Evolutionary conservation across 306 rosid species (phyloP), one percentile per base, ranked within the genome.

Genomic region (Elaeagnus macrophylla): DNA sequence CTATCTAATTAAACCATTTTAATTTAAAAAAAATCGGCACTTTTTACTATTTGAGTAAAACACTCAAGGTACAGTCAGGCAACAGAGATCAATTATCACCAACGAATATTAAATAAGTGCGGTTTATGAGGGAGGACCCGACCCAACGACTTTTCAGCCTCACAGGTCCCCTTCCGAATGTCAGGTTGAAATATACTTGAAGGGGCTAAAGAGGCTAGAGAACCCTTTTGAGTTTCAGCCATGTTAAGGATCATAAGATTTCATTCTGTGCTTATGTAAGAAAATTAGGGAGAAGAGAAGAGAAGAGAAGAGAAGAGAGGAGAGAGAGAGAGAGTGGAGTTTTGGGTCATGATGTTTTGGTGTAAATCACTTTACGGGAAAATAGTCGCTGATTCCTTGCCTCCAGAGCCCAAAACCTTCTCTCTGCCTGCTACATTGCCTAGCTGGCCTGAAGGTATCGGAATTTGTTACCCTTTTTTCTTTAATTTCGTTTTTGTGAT

Each of bases 391-490:
- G 59, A 54, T 60, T 62, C 49, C 0, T 83, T 59, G 42, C 61
- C 66, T 35, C 50, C 49, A 20, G 82, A 67, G 65, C 67, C 77
- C 48, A 59, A 53, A 38, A 10, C 65, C 37, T 87, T 77, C 70
- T 81, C 81, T 52, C 79, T 83, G 54, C 83, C 89, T 18, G 56
- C 76, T 61, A 69, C 85, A 4, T 61, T 77, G 55, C 85, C 89
- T 2, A 60, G 50, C 51, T 89, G 97, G 95, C 93, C 97, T 54
- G 71, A 51, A 68, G 91, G 94, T 88, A 62, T 52, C 8, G 0
- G 6, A 9, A 25, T 63, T 15, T 49, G n/a, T 3, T 10, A 12
- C 10, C 3, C 5, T 39, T 8, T 42, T 7, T 6, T 7, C 35
- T 16, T 38, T 43, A 11, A 49, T 16, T 40, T 50, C 7, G 12